Evolutionary conservation across 768 basidiomycete species (phyloP), one percentile per base, ranked within the genome.

Genomic region (Tricholoma furcatifolium): DNA sequence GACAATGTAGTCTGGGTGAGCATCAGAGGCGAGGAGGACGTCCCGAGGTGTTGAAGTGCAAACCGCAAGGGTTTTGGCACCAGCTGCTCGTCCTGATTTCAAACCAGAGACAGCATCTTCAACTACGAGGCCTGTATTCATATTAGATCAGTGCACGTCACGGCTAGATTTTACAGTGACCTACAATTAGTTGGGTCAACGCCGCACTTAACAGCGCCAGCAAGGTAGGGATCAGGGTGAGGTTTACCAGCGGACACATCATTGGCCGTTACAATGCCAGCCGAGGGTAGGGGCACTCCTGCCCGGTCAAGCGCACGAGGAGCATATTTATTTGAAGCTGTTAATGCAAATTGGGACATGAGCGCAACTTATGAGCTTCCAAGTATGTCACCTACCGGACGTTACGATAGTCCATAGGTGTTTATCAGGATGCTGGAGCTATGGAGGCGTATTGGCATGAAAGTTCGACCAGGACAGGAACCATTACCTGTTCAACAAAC

Each of bases 101-200:
- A 94, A 70, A 2, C 94, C 94, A 12, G 90, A 86, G 4, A 92
- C 87, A 2, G 94, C 93, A 62, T 97, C 94, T 62, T 95, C 93
- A 3, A 97, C 77, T 7, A 96, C 93, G 53, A 96, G 74, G 62
- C 88, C 89, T 91, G 58, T 14, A 11, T 17, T 24, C n/a, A 18
- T 15, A 31, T 20, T 8, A n/a, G 39, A 30, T 4, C 31, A 6
- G n/a, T 44, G 8, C 18, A 21, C 27, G 45, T 21, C 14, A 38
- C 30, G 20, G 40, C 18, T n/a, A 42, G 18, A 43, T 34, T 18
- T 24, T 20, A 27, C 21, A 15, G 61, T 80, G 51, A 44, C 42
- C 14, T 23, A 84, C 88, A 92, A 44, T 81, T 80, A 18, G 66
- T 67, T 1, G 84, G 74, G 43, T 83, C 72, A 20, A 80, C 75